Evolutionary conservation across 768 basidiomycete species (phyloP), one percentile per base, ranked within the genome.

Genomic region (Lactarius indigo): DNA sequence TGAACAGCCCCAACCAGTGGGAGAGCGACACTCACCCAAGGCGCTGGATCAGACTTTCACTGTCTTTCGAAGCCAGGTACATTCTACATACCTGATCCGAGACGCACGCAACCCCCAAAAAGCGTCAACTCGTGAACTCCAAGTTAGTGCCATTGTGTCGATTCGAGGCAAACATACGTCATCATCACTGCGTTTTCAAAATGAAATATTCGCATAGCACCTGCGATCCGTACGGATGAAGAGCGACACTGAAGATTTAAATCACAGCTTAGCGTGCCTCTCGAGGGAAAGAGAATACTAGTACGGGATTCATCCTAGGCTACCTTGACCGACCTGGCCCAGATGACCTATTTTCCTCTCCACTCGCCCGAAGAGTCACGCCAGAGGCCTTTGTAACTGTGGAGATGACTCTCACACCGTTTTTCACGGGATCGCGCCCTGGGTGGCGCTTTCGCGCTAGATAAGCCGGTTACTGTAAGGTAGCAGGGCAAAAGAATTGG

Each of bases 151-250:
- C 3, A 20, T 12, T 5, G 30, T 10, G n/a, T 35, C 20, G 20
- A 28, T n/a, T 50, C 20, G 4, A 35, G 33, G 30, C n/a, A 47
- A 30, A 68, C 74, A 35, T 47, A 75, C 76, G 68, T 76, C 73
- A 18, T 73, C 71, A 2, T 64, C 69, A 64, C 72, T 64, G 73
- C 63, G 73, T 75, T 77, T 41, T 73, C 57, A 64, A 76, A 75
- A 59, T 68, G 65, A 59, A 28, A 66, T 60, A 59, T 74, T 59
- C n/a, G 73, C 70, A 44, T 77, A 75, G 55, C 68, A 70, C 15
- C 77, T 74, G 55, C 75, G 75, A 57, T 72, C 64, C 63, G 75
- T 62, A 50, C 68, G 67, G 26, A 76, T 39, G 26, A 71, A 68
- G 23, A 78, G 67, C 8, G 72, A 68, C 12, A 65, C 73, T 74